A percentile compares a stretch with the other conserved stretches of the same genome.
phyloP scores from a whole-genome alignment of 139 green algal genomes.

The Chlamydomonas urium region DNA sequence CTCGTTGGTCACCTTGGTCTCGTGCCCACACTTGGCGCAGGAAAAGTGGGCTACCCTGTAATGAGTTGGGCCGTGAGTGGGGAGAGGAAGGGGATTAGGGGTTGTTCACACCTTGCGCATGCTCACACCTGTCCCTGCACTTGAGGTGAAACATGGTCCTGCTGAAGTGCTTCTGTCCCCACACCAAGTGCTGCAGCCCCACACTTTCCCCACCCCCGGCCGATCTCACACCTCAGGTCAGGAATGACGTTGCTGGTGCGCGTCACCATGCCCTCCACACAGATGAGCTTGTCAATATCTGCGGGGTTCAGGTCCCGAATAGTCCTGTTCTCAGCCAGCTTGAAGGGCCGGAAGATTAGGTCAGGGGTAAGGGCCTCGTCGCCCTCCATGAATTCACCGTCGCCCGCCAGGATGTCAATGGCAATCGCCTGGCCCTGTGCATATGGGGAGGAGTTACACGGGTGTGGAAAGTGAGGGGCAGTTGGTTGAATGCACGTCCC shows the following conservation, averaged over 20 bases:
- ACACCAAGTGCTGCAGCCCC: too few species aligned
- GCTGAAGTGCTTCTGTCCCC: too few species aligned
- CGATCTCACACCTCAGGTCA: slow-evolving; percentile 74
- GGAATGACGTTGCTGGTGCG: slow-evolving; percentile 85
- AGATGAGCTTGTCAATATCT: slow-evolving; percentile 89
- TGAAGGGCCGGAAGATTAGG: slow-evolving; percentile 68
- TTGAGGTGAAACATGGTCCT: too few species aligned
- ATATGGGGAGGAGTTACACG: too few species aligned
- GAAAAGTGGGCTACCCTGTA: slow-evolving; percentile 2
- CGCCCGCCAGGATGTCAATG: too few species aligned
- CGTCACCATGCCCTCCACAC: slow-evolving; percentile 94
- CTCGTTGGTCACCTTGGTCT: slow-evolving; percentile 39
- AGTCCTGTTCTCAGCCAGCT: slow-evolving; percentile 64
- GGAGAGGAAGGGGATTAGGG: too few species aligned
- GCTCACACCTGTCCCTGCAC: too few species aligned
- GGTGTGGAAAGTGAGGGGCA: not conserved
- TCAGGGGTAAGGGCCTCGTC: too few species aligned
- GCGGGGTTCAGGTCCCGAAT: slow-evolving; percentile 95
- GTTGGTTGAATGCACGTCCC: not conserved
- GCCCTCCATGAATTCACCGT: too few species aligned
- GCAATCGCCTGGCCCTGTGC: not conserved
- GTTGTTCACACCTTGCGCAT: too few species aligned
- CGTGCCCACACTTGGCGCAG: slow-evolving; percentile 2
- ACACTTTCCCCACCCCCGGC: too few species aligned
- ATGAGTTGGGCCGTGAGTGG: too few species aligned